These are phyloP conservation scores for Mycena epipterygia DNA, from an alignment of 768 basidiomycete genomes.

Conservation along the genomic window DNA sequence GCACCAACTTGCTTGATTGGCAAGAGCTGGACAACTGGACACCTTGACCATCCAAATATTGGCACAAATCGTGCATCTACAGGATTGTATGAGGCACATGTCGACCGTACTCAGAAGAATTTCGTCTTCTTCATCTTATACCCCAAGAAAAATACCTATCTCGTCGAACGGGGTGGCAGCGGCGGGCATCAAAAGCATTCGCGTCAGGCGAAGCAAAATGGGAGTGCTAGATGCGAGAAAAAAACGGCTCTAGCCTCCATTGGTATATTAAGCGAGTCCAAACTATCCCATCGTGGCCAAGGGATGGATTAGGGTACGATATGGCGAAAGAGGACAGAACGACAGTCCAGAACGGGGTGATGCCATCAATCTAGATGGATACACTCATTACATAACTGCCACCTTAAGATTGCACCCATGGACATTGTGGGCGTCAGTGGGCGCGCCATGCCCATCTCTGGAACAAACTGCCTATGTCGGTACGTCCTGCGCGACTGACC, in stretches of 20 bases:
- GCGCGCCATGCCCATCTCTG: conserved; percentile 10
- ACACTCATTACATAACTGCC: background rate
- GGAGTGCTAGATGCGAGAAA: background rate
- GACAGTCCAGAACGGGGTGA: background rate
- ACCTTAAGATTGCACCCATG: no score
- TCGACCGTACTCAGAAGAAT: background rate
- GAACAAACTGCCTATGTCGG: conserved; percentile 16
- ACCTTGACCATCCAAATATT: background rate
- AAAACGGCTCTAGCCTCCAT: background rate
- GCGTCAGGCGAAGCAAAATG: background rate
- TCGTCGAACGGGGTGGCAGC: background rate
- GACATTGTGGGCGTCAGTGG: conserved; percentile 20
- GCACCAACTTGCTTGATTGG: background rate
- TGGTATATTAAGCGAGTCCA: background rate
- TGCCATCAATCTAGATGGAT: conserved; percentile 1
- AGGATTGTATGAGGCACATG: conserved; percentile 12
- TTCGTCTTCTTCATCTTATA: background rate
- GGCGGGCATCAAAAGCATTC: background rate
- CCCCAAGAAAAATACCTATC: background rate
- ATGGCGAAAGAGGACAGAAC: background rate
- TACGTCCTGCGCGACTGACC: background rate
- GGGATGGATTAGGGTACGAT: background rate
- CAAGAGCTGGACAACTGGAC: background rate
- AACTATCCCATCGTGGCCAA: background rate
- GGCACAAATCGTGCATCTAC: background rate